Percentiles rank a stretch among this genome's conserved stretches.
Conservation (phyloP, 768 basidiomycete species). For the Royoungia palumana region DNA sequence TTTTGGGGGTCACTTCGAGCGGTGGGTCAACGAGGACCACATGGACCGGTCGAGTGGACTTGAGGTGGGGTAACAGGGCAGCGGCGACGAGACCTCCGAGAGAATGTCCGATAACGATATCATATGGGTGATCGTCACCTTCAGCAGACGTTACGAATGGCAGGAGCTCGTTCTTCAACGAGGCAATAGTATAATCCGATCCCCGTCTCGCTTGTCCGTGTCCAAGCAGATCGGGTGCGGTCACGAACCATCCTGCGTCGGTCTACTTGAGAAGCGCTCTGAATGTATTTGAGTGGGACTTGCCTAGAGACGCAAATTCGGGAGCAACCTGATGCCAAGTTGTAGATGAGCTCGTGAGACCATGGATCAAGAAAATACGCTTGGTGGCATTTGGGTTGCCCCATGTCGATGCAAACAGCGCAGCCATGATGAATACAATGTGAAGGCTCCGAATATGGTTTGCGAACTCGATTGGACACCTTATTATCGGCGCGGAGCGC, state of each 20-base stretch:
- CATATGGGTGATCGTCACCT: not conserved
- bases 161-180: slow-evolving; percentile 9
- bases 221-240: slow-evolving; percentile 23
- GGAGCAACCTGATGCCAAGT: slow-evolving; percentile 15
- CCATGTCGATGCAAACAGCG: slow-evolving; percentile 15
- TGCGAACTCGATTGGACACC: not conserved
- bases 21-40: slow-evolving; percentile 23
- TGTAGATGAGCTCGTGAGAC: slow-evolving; percentile 12
- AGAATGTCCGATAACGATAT: slow-evolving; percentile 20
- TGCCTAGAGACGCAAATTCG: slow-evolving; percentile 16
- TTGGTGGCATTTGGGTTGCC: slow-evolving; percentile 18
- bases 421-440: not conserved
- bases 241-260: slow-evolving; percentile 22
- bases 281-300: not conserved
- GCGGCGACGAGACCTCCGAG: slow-evolving; percentile 16
- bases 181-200: slow-evolving; percentile 14
- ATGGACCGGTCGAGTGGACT: not conserved
- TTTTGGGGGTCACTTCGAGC: not conserved
- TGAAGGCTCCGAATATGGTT: not conserved
- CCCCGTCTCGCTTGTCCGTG: slow-evolving; percentile 12
- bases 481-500: too few species aligned
- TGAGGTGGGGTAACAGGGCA: slow-evolving; percentile 15
- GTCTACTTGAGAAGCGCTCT: too few species aligned
- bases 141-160: slow-evolving; percentile 5
- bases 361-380: slow-evolving; percentile 20